Evolutionary conservation across 371 early-diverging fungal genomes (phyloP).

Genomic region (Spraguea lophii): DNA sequence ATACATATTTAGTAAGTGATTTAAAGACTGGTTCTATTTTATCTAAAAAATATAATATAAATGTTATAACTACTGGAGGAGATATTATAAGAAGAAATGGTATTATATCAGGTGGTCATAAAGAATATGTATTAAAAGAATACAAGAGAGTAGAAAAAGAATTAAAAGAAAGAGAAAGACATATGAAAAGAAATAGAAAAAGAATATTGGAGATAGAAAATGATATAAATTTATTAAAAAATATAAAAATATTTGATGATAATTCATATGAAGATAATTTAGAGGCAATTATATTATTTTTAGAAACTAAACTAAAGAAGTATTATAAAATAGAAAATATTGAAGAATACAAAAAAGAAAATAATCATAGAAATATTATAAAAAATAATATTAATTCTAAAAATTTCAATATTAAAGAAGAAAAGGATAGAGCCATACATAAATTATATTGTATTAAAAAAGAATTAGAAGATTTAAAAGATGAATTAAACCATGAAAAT

Average conservation of each 20-base stretch:
- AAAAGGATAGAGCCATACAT: too few relatives aligned
- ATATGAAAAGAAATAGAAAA: neutral
- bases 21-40: slow-evolving; percentile 19
- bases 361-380: neutral
- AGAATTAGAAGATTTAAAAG: neutral
- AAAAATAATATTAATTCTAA: neutral
- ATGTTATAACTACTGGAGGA: slow-evolving; percentile 38
- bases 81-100: slow-evolving; percentile 37
- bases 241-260: neutral
- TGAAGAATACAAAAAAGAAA: neutral
- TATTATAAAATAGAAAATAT: neutral
- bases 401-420: too few relatives aligned
- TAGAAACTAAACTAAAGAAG: neutral
- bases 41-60: slow-evolving; percentile 28
- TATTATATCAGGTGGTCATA: slow-evolving; percentile 41
- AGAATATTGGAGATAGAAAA: slow-evolving; percentile 1
- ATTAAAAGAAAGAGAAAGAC: neutral
- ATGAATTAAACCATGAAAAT: neutral
- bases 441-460: neutral
- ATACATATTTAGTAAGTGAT: slow-evolving; percentile 26
- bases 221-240: neutral
- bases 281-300: neutral
- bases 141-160: slow-evolving; percentile 17
- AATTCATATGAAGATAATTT: neutral
- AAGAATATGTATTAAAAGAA: slow-evolving; percentile 18